Evolutionary conservation across 139 green algal genomes (phyloP), one percentile per base, ranked within the genome.

Genomic region (Diplosphaera chodatii): DNA sequence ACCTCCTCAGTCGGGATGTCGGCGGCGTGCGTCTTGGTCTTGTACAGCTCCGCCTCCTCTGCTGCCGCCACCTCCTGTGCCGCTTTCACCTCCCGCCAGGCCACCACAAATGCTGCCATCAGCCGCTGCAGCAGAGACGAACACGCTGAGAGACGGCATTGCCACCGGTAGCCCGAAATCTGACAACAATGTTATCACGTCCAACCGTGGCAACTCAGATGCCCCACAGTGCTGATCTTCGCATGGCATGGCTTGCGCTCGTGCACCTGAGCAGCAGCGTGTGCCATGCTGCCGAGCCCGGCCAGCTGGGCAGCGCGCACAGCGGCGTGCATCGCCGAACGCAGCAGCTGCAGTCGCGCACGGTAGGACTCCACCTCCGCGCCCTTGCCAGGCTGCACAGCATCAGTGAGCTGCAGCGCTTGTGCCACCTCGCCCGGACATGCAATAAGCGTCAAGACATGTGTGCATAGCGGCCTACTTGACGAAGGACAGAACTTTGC

Each of bases 11-110:
- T 91, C n/a, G 80, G n/a, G 48, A 90, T 78, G 66, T 64, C 74
- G 1, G 68, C 70, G 34, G 30, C 80, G 32, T 77, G 78, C 0
- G 69, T 64, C 83, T 93, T 96, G 77, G 63, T 85, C 78, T 90
- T 93, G 81, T 91, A 97, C 70, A 91, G 48, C 74, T 92, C 79
- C 1, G 83, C 88, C 68, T 91, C 87, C 74, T 91, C 86, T 31
- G 77, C 81, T 4, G 85, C 88, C 5, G 63, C 69, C 32, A 72
- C 74, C 71, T 84, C 87, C 72, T 96, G 77, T 32, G 79, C 78
- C 27, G 78, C 81, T 68, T 86, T 86, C 4, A 87, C 66, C 56
- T 74, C 71, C 63, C 85, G 70, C 79, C 81, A 90, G 32, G 82
- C 74, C 70, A 55, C 32, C 73, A 83, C 32, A 55, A 84, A 81